Percentiles rank a stretch among this genome's conserved stretches.
Conservation (phyloP, 305 asterid species). For the Fraxinus dipetala region DNA sequence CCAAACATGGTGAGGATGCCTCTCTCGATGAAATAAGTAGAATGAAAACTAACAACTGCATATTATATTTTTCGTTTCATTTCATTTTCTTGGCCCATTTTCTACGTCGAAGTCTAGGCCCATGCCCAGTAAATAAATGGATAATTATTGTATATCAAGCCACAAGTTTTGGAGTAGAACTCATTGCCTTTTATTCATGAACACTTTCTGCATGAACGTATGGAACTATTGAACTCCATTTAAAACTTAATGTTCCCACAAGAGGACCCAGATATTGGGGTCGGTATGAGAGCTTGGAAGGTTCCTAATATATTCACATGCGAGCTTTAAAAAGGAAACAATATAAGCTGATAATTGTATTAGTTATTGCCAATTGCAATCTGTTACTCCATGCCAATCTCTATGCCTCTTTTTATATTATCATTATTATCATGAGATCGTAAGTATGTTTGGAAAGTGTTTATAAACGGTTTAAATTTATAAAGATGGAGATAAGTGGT, state of each 20-base stretch:
- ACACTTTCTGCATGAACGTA: background rate
- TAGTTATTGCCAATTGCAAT: background rate
- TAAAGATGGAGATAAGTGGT: background rate
- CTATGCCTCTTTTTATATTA: background rate
- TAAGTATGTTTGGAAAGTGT: background rate
- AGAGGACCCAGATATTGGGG: background rate
- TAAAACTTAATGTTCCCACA: background rate
- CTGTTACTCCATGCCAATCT: background rate
- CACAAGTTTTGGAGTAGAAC: background rate
- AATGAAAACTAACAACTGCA: background rate
- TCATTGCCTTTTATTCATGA: background rate
- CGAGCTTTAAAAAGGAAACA: background rate
- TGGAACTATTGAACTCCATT: background rate
- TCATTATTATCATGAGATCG: background rate
- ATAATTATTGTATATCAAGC: background rate
- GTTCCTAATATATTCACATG: background rate
- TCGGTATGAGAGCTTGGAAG: background rate
- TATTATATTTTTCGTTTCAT: background rate
- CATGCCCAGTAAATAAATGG: background rate
- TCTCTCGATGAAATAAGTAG: background rate
- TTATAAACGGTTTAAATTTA: background rate
- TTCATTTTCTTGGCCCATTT: background rate
- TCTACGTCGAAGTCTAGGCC: background rate
- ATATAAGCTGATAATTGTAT: background rate
- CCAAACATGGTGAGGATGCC: slow-evolving; percentile 29